Evolutionary conservation across 163 green algal genomes (phyloP).

Genomic region (Coccomyxa subellipsoidea): DNA sequence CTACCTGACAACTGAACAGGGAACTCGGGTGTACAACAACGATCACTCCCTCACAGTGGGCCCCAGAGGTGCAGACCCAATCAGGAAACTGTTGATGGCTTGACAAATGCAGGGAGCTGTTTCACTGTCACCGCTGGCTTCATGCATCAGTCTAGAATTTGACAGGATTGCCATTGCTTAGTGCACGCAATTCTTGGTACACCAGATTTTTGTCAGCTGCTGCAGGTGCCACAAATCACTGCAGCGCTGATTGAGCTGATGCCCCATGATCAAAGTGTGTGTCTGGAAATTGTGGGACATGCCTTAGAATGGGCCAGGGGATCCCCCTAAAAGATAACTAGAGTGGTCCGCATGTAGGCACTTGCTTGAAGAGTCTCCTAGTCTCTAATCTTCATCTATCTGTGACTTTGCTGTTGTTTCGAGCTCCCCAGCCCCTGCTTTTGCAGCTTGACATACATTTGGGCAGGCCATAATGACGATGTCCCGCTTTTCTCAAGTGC

Average conservation of each 20-base stretch:
- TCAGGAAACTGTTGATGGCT: background rate
- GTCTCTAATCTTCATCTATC: slow-evolving; percentile 91
- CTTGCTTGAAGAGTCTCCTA: too few relatives aligned
- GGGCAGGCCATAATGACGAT: background rate
- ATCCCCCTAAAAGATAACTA: too few relatives aligned
- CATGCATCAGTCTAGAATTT: too few relatives aligned
- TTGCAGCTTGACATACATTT: background rate
- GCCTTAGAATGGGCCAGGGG: too few relatives aligned
- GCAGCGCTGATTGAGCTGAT: background rate
- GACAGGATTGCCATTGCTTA: too few relatives aligned
- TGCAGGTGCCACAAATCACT: background rate
- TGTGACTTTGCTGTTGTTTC: slow-evolving; percentile 77
- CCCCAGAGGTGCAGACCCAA: slow-evolving; percentile 7
- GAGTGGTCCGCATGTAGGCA: too few relatives aligned
- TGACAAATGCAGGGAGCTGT: background rate
- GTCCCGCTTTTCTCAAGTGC: background rate
- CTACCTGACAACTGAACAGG: background rate
- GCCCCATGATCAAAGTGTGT: background rate
- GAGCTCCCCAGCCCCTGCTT: background rate
- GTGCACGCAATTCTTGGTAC: too few relatives aligned
- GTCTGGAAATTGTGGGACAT: too few relatives aligned
- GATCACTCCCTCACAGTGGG: slow-evolving; percentile 82
- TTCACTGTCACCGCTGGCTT: too few relatives aligned
- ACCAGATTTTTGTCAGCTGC: background rate
- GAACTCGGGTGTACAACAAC: slow-evolving; percentile 78